Percentiles rank a stretch among this genome's conserved stretches.
Conservation (phyloP, 1,284 basidiomycete genomes). For the Megacollybia platyphylla region DNA sequence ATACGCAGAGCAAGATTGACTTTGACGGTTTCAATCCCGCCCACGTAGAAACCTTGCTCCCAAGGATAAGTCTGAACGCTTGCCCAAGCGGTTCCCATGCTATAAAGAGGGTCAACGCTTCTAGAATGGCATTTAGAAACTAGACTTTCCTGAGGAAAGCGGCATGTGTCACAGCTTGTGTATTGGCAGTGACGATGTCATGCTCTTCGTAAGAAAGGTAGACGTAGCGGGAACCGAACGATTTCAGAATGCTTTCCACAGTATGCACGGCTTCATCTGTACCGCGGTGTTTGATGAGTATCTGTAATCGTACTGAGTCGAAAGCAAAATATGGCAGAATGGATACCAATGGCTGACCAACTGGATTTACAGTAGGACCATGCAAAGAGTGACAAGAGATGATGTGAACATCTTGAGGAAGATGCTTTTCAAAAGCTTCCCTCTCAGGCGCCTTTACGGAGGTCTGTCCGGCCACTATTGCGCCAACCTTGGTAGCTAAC, state of each 20-base stretch:
- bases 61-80: conserved; percentile 78
- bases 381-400: conserved; percentile 93
- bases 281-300: conserved; percentile 84
- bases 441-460: conserved; percentile 95
- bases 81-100: conserved; percentile 97
- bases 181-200: conserved; percentile 93
- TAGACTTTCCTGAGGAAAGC: conserved; percentile 78
- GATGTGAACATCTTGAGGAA: conserved; percentile 81
- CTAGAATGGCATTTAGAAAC: conserved; percentile 4
- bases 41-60: conserved; percentile 90
- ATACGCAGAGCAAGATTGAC: conserved; percentile 96
- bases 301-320: conserved; percentile 27
- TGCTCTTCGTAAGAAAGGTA: conserved; percentile 94
- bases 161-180: conserved; percentile 96
- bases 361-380: conserved; percentile 82
- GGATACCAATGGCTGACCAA: conserved; percentile 82
- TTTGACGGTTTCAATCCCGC: conserved; percentile 98
- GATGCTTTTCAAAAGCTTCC: conserved; percentile 80
- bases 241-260: conserved; percentile 76
- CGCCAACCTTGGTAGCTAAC: conserved; percentile 81
- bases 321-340: background rate
- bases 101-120: conserved; percentile 16
- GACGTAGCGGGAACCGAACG: conserved; percentile 82
- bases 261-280: conserved; percentile 61
- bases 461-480: conserved; percentile 92